Evolutionary conservation across 2,329 filamentous ascomycete genomes (phyloP).

Genomic region (Geosmithia putterillii): DNA sequence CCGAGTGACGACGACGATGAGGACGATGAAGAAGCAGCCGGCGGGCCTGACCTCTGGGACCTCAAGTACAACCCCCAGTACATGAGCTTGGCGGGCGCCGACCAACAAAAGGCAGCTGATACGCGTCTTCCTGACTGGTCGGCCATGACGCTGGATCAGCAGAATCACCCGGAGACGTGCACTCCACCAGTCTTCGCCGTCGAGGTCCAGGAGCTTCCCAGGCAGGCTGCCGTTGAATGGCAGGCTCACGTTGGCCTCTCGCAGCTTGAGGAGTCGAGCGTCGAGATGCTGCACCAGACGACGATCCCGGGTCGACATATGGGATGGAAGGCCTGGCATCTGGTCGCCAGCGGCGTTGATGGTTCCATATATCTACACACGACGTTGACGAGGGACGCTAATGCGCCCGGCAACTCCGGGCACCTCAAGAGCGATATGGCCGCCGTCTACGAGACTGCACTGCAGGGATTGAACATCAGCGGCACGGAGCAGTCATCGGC

Average conservation of each 20-base stretch:
- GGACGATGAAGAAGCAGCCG: conserved; percentile 30
- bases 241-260: conserved; percentile 52
- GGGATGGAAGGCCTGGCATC: conserved; percentile 15
- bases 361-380: conserved; percentile 16
- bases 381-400: conserved; percentile 9
- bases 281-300: conserved; percentile 10
- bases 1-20: conserved; percentile 31
- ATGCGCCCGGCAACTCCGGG: background rate
- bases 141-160: conserved; percentile 23
- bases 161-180: conserved; percentile 18
- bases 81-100: conserved; percentile 24
- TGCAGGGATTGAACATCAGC: conserved; percentile 9
- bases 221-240: conserved; percentile 72
- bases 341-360: conserved; percentile 9
- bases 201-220: conserved; percentile 66
- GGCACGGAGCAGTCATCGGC: background rate
- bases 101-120: conserved; percentile 10
- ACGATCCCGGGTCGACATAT: conserved; percentile 6
- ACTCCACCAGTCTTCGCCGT: conserved; percentile 61
- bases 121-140: conserved; percentile 38
- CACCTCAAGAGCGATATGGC: background rate
- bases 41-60: conserved; percentile 57
- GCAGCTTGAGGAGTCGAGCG: conserved; percentile 12
- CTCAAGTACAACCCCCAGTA: conserved; percentile 43
- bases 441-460: conserved; percentile 5